Base-by-base conservation (phyloP, 202 grass and related monocot genomes). In the Panicum virgatum region DNA sequence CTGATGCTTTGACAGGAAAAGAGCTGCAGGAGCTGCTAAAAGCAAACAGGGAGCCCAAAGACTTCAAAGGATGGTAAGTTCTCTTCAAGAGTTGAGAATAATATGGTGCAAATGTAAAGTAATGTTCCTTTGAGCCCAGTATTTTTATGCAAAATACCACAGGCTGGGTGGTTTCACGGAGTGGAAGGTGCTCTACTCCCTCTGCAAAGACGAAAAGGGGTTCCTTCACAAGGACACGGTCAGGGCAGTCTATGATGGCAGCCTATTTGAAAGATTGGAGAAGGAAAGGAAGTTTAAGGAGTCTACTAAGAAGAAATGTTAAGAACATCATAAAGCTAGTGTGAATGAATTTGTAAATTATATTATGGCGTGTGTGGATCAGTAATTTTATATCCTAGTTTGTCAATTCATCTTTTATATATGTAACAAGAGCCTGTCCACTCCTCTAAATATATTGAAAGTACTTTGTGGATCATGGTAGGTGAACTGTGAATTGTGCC, bases 151-250 rank as follows among this genome's bases (percentile, higher is more conserved):
- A 46, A 73, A 22, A 44, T 54, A 13, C 45, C 22, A 30, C 73
- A 98, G 96, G 66, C 16, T 98, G n/a, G 90, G 80, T 57, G 77
- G 76, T 14, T 85, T 73, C 69, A 81, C 78, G n/a, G 96, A 98
- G 77, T 98, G 96, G 96, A 90, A 88, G n/a, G 12, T 96, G 11
- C 7, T 98, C 5, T 98, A 85, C 64, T 23, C 37, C 3, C 80
- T 96, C 3, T 90, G 88, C 65, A 98, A 93, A 83, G 89, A 92
- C 40, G 86, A 98, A 83, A 83, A 96, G 9, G 96, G 96, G 2
- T 90, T 90, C 42, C 92, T 96, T 72, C 87, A 84, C 38, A 98
- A 92, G 77, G 92, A 98, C 0, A 93, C 90, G 3, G 52, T 96
- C 53, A 86, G 77, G 79, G 92, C 88, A 16, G 85, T 93, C 2